Base-by-base conservation (phyloP, 768 basidiomycete genomes). In the button mushroom (Agaricus bisporus) region DNA sequence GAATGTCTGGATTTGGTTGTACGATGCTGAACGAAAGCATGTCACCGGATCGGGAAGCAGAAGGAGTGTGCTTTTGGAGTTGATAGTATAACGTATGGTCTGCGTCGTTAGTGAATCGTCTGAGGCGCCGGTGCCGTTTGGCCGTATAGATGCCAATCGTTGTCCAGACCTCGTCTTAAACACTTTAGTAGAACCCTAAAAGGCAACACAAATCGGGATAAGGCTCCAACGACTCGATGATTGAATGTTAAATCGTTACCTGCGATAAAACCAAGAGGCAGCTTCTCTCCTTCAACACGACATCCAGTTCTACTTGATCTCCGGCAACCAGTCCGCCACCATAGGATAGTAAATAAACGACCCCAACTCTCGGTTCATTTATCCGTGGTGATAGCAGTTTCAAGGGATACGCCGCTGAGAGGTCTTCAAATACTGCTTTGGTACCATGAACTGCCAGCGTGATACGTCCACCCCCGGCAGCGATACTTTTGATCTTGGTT, bases 31-130 rank as follows among this genome's bases (percentile, higher is more conserved):
- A 25, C 81, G 80, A 71, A 95, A 98, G 68, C 94, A 97, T 18
- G 94, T 92, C 45, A 97, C 91, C 20, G 94, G 91, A 62, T 95
- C 89, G 1, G 94, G 95, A 26, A 98, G 81, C 45, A 97, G 77
- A 62, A 94, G 81, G 47, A 98, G 75, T 2, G 79, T 72, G 37
- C 84, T 75, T 0, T 67, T 62, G 1, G 79, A 61, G 4, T 73
- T 69, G 45, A 97, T 67, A 8, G 62, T 69, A 48, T 85, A 82
- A 38, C 77, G 73, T 63, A 88, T 71, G n/a, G 71, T 72, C 64
- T 94, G 90, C 38, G 68, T 73, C 5, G 90, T 94, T 46, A 60
- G 51, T 46, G 68, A 48, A 37, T 54, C 46, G 58, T 44, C 46
- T 43, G 37, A 48, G 45, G 12, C 35, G 41, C 46, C 8, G 36